These are phyloP conservation scores for Talaromyces nanjingensis DNA, from an alignment of 495 filamentous ascomycete genomes.

Conservation along the genomic window DNA sequence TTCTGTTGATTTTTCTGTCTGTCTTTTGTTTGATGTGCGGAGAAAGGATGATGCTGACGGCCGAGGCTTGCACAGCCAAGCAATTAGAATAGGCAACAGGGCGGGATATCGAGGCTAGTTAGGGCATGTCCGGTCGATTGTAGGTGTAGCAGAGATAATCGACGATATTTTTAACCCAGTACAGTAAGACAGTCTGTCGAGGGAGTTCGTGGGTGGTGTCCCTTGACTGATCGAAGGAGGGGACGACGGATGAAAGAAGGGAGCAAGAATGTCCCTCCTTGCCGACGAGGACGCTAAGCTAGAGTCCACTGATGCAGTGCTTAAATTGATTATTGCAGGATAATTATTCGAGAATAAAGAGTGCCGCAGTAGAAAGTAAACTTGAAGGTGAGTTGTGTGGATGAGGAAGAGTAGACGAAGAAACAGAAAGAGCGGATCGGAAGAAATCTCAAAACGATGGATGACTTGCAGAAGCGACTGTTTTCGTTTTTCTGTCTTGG, in stretches of 20 bases:
- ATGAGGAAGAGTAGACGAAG: not conserved
- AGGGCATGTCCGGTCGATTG: not conserved
- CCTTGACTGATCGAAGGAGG: slow-evolving; percentile 1
- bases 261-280: slow-evolving; percentile 8
- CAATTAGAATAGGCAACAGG: not conserved
- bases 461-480: slow-evolving; percentile 1
- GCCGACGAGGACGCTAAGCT: not conserved
- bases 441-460: not conserved
- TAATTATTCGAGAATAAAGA: not conserved
- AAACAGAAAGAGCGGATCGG: not conserved
- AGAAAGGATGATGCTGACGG: not conserved
- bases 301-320: no score
- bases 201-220: not conserved
- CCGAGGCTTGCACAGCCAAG: not conserved
- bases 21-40: not conserved
- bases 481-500: slow-evolving; percentile 11
- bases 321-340: not conserved
- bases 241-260: not conserved
- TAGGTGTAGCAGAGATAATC: not conserved
- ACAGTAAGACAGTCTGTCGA: not conserved
- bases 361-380: not conserved
- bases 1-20: not conserved
- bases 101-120: not conserved
- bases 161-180: not conserved
- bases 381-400: not conserved